phyloP scores from a whole-genome alignment of 345 rosid genomes.

The Jatropha curcas region DNA sequence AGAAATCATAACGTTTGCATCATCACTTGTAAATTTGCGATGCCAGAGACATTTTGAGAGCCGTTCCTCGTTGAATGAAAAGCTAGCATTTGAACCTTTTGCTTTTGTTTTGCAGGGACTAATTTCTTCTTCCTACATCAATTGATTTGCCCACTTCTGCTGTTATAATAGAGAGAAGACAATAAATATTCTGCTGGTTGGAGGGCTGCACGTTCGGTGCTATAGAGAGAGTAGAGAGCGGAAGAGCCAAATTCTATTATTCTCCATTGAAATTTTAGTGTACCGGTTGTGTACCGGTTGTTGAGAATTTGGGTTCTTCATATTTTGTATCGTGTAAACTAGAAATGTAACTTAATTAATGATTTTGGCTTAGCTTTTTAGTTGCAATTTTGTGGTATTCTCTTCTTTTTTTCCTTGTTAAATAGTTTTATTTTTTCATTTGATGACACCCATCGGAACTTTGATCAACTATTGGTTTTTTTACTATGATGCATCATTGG shows the following conservation, averaged over 20 bases:
- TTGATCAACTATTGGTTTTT: too few relatives aligned
- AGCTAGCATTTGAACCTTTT: not conserved
- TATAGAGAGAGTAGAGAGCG: not conserved
- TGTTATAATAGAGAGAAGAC: not conserved
- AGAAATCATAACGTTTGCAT: not conserved
- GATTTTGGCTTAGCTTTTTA: too few relatives aligned
- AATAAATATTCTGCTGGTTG: not conserved
- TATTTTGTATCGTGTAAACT: not conserved
- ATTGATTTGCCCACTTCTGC: constrained; percentile 1
- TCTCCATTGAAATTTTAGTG: not conserved
- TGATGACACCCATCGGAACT: too few relatives aligned
- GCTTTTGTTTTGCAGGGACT: constrained; percentile 36
- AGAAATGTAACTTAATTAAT: too few relatives aligned
- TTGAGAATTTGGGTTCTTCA: not conserved
- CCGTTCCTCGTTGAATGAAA: too few relatives aligned
- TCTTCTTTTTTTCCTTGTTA: too few relatives aligned
- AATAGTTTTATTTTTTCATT: too few relatives aligned
- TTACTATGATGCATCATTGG: too few relatives aligned
- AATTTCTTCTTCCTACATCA: constrained; percentile 1
- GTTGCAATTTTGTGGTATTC: too few relatives aligned
- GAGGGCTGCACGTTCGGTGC: not conserved
- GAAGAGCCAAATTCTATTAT: not conserved
- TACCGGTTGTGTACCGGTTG: not conserved
- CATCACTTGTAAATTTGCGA: not conserved
- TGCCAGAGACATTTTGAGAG: not conserved